Percentiles rank a stretch among this genome's conserved stretches.
phyloP scores from a whole-genome alignment of 2,329 filamentous ascomycete species.

The Penicillium rolfsii region DNA sequence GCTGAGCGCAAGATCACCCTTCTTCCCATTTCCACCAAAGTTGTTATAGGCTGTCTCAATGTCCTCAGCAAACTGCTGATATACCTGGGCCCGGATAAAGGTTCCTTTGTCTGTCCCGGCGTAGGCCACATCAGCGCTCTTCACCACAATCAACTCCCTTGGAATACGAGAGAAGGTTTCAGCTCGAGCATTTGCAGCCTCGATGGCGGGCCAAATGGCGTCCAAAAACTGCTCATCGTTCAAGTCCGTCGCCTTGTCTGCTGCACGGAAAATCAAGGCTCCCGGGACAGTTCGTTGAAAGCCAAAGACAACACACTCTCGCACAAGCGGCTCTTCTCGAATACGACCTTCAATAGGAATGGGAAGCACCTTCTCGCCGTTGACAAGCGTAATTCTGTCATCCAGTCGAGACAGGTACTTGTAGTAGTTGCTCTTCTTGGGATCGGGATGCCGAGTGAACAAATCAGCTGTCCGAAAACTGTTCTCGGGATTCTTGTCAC shows the following conservation, averaged over 20 bases:
- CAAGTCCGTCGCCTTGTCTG: slow-evolving; percentile 57
- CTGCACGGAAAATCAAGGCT: slow-evolving; percentile 52
- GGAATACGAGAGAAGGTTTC: slow-evolving; percentile 60
- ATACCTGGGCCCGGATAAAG: slow-evolving; percentile 57
- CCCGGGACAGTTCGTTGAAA: slow-evolving; percentile 54
- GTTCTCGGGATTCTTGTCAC: slow-evolving; percentile 50
- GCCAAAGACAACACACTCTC: slow-evolving; percentile 63
- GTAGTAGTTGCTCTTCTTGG: slow-evolving; percentile 42
- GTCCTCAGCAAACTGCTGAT: slow-evolving; percentile 52
- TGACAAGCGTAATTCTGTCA: slow-evolving; percentile 53
- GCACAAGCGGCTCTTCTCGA: slow-evolving; percentile 56
- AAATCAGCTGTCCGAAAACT: slow-evolving; percentile 63
- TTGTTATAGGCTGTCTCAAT: slow-evolving; percentile 53
- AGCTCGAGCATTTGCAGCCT: slow-evolving; percentile 55
- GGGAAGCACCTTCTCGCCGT: slow-evolving; percentile 56
- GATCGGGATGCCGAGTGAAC: slow-evolving; percentile 49
- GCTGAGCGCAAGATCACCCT: slow-evolving; percentile 22
- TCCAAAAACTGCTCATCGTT: slow-evolving; percentile 48
- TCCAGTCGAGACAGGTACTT: slow-evolving; percentile 53
- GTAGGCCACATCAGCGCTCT: slow-evolving; percentile 52
- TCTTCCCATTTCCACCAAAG: slow-evolving; percentile 49
- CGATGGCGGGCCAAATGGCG: slow-evolving; percentile 54
- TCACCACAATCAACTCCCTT: slow-evolving; percentile 57
- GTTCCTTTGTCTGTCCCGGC: slow-evolving; percentile 62
- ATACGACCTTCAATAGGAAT: slow-evolving; percentile 58